Evolutionary conservation across 495 filamentous ascomycete genomes (phyloP).

Genomic region (Sordaria brevicollis): DNA sequence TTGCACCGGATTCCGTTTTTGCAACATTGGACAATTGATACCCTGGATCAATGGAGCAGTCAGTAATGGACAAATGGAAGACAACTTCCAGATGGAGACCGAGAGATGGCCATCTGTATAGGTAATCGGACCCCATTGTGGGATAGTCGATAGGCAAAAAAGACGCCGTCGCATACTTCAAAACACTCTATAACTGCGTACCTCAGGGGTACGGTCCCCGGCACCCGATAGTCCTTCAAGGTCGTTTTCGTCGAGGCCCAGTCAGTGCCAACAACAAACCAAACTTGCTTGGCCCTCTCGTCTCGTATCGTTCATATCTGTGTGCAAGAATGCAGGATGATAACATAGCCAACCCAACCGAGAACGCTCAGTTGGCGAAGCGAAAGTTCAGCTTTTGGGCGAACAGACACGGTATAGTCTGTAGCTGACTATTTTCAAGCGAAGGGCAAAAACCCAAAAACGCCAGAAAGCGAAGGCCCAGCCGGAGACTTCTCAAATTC

Average conservation of each 20-base stretch:
- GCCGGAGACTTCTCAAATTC: neutral
- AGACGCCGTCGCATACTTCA: neutral
- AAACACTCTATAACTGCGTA: too few relatives aligned
- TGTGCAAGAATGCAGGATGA: neutral
- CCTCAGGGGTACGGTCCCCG: neutral
- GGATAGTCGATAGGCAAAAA: neutral
- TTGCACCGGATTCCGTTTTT: neutral
- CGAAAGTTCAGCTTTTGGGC: neutral
- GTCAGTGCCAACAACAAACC: neutral
- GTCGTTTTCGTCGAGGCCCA: neutral
- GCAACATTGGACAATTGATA: neutral
- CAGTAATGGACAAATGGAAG: neutral
- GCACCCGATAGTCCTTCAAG: neutral
- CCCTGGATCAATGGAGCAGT: neutral
- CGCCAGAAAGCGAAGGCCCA: too few relatives aligned
- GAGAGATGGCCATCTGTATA: neutral
- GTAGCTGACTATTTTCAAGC: neutral
- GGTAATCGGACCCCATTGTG: neutral
- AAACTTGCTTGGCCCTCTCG: neutral
- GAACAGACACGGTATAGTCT: neutral
- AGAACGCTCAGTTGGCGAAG: neutral
- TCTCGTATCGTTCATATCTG: neutral
- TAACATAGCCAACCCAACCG: neutral
- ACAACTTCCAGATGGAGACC: too few relatives aligned
- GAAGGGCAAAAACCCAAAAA: neutral